phyloP scores from a whole-genome alignment of 257 asterid species.

The Solanum lycopersicoides region DNA sequence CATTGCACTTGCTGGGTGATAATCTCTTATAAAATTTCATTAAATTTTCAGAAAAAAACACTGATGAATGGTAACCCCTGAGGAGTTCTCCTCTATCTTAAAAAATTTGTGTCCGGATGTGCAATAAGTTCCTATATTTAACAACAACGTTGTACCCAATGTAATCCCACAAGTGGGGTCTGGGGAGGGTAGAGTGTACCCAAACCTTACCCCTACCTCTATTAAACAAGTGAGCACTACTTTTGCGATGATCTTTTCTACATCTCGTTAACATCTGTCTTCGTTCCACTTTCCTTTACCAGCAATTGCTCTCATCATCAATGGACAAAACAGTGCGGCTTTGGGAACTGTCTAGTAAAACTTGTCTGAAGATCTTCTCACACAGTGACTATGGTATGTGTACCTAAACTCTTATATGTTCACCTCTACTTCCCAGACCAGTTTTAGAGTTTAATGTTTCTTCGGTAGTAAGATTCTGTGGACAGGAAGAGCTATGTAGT shows the following conservation, averaged over 20 bases:
- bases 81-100: not conserved
- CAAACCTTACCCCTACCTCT: not conserved
- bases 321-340: conserved; percentile 98
- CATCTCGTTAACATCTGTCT: not conserved
- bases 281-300: not conserved
- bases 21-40: not conserved
- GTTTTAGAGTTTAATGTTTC: not conserved
- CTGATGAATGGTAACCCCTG: not conserved
- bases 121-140: not conserved
- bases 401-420: not conserved
- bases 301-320: conserved; percentile 88
- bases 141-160: no score
- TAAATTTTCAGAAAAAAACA: not conserved
- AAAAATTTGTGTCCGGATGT: not conserved
- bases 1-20: not conserved
- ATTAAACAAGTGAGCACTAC: not conserved
- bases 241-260: not conserved
- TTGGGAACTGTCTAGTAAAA: conserved; percentile 75
- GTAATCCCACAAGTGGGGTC: not conserved
- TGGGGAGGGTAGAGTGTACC: not conserved
- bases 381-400: conserved; percentile 92
- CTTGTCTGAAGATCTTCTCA: conserved; percentile 83
- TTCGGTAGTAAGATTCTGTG: not conserved
- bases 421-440: not conserved
- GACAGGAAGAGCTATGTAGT: not conserved